A percentile compares a stretch with the other conserved stretches of the same genome.
Evolutionary conservation across 2,329 filamentous ascomycete species (phyloP).

Genomic region (Fusarium concolor): DNA sequence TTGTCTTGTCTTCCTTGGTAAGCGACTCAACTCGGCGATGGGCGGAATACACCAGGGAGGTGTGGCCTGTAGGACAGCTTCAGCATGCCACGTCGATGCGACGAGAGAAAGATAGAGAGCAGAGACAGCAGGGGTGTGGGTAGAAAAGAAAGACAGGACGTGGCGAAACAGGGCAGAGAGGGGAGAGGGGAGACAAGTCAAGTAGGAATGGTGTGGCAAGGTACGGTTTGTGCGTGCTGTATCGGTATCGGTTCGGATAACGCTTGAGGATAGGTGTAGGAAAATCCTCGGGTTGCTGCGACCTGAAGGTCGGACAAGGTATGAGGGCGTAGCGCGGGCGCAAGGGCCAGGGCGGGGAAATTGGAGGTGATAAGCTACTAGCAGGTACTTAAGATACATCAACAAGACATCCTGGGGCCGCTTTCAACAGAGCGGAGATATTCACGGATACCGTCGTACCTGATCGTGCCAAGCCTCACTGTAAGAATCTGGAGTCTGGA

Average conservation of each 20-base stretch:
- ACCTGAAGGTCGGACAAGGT: constrained; percentile 28
- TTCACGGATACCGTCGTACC: not conserved
- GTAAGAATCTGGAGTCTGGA: not conserved
- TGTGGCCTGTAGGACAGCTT: constrained; percentile 20
- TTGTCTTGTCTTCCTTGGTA: not conserved
- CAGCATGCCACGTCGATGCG: constrained; percentile 32
- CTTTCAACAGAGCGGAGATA: not conserved
- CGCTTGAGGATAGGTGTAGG: constrained; percentile 13
- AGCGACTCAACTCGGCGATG: not conserved
- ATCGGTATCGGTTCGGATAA: constrained; percentile 12
- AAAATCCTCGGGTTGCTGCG: constrained; percentile 19
- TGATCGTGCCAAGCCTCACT: constrained; percentile 14
- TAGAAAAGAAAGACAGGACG: constrained; percentile 16
- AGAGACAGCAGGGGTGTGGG: constrained; percentile 22
- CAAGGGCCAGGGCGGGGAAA: constrained; percentile 49
- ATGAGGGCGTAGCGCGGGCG: constrained; percentile 45
- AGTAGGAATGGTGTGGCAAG: constrained; percentile 40
- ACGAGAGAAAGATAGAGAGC: not conserved
- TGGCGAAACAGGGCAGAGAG: constrained; percentile 35
- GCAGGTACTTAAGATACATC: constrained; percentile 16
- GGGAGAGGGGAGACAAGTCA: constrained; percentile 37
- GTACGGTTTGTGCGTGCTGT: constrained; percentile 17
- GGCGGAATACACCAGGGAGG: constrained; percentile 20
- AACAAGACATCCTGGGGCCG: not conserved
- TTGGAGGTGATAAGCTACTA: constrained; percentile 44